Conservation (phyloP, 352 stramenopile genomes). For the Pythium oligandrum region DNA sequence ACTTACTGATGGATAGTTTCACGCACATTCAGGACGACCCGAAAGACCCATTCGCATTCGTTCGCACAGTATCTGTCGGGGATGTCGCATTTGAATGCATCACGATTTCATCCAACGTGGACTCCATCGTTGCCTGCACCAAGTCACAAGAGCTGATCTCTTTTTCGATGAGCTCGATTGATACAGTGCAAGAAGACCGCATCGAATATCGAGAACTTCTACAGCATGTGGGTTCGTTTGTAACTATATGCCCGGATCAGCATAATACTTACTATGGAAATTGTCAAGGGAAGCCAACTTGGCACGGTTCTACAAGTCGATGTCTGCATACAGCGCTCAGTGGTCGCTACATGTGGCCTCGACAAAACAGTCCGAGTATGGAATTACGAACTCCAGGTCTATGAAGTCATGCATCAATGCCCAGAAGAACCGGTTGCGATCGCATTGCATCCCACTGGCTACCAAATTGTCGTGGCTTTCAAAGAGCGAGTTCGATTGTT, state of each 20-base stretch:
- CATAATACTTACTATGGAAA: not conserved
- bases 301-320: slow-evolving; percentile 71
- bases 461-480: slow-evolving; percentile 67
- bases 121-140: slow-evolving; percentile 55
- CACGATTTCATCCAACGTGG: slow-evolving; percentile 56
- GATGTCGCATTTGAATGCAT: slow-evolving; percentile 77
- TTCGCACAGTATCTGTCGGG: slow-evolving; percentile 59
- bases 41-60: slow-evolving; percentile 76
- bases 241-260: too few species aligned
- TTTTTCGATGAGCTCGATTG: slow-evolving; percentile 66
- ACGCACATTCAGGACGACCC: slow-evolving; percentile 42
- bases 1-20: too few species aligned
- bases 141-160: slow-evolving; percentile 64
- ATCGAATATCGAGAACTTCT: slow-evolving; percentile 64
- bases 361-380: slow-evolving; percentile 87
- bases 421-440: slow-evolving; percentile 60
- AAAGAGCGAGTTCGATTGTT: slow-evolving; percentile 77
- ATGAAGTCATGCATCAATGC: slow-evolving; percentile 61
- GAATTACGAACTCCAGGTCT: slow-evolving; percentile 73
- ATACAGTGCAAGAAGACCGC: slow-evolving; percentile 69
- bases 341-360: slow-evolving; percentile 73
- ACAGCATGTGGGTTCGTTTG: slow-evolving; percentile 30
- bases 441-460: slow-evolving; percentile 63
- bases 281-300: slow-evolving; percentile 48
- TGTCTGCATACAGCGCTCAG: slow-evolving; percentile 74